Conservation (phyloP, 164 flowering plant species). For the Chimonanthus salicifolius region DNA sequence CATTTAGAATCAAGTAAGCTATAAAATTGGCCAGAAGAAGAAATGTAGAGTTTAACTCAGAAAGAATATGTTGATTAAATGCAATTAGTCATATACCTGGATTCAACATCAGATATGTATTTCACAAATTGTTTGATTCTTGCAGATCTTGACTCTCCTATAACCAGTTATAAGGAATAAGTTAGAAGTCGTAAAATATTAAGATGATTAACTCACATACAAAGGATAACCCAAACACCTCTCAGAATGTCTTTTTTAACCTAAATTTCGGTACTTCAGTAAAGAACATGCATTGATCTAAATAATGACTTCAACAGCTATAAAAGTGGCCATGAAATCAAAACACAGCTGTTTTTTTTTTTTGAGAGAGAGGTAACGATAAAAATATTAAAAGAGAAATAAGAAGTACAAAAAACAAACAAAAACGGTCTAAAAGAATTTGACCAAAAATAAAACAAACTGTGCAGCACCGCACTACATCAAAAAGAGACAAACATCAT, state of each 20-base stretch:
- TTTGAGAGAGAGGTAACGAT: too few relatives aligned
- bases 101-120: conserved; percentile 76
- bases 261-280: neutral
- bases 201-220: neutral
- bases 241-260: neutral
- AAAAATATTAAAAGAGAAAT: too few relatives aligned
- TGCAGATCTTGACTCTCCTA: conserved; percentile 40
- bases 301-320: too few relatives aligned
- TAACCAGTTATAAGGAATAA: conserved; percentile 12
- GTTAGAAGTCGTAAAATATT: neutral
- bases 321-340: neutral
- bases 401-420: too few relatives aligned
- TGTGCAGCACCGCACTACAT: too few relatives aligned
- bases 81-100: conserved; percentile 32
- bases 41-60: neutral
- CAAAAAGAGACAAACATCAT: too few relatives aligned
- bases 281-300: neutral
- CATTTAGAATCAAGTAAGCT: neutral
- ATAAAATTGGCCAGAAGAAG: neutral
- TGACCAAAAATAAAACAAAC: too few relatives aligned
- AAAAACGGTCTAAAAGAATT: too few relatives aligned
- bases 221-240: neutral
- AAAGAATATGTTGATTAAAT: neutral
- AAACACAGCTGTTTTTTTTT: neutral
- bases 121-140: conserved; percentile 75